Conservation (phyloP, 768 basidiomycete genomes). For the Auricularia sp. region DNA sequence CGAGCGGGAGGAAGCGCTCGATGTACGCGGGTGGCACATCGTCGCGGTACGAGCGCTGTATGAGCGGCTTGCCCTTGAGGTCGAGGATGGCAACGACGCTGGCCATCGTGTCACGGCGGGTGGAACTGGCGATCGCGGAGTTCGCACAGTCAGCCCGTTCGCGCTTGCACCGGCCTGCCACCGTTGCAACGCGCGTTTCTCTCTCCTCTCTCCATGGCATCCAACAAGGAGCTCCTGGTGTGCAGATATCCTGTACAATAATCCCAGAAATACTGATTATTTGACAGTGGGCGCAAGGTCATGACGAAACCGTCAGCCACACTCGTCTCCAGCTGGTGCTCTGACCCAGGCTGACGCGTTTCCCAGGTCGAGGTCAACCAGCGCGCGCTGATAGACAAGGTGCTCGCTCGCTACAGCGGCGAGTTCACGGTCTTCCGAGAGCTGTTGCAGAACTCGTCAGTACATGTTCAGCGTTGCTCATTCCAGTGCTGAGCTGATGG, state of each 20-base stretch:
- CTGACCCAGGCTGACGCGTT: slow-evolving; percentile 2
- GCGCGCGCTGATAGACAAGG: slow-evolving; percentile 93
- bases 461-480: neutral
- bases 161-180: neutral
- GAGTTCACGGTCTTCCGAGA: slow-evolving; percentile 88
- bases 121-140: neutral
- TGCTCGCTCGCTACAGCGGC: slow-evolving; percentile 89
- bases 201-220: neutral
- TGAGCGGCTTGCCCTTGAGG: slow-evolving; percentile 96
- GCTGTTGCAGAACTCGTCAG: slow-evolving; percentile 76
- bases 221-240: neutral
- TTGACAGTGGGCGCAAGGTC: slow-evolving; percentile 43
- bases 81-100: slow-evolving; percentile 89
- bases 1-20: slow-evolving; percentile 86
- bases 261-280: neutral
- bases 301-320: slow-evolving; percentile 50
- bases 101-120: slow-evolving; percentile 29
- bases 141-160: neutral
- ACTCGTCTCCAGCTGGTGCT: neutral
- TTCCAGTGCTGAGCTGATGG: neutral
- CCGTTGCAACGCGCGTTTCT: neutral
- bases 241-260: neutral
- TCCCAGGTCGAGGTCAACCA: slow-evolving; percentile 72
- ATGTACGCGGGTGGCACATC: slow-evolving; percentile 85
- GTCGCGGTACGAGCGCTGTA: slow-evolving; percentile 93